Evolutionary conservation across 305 asterid species (phyloP).

Genomic region (Solanum hybrid): DNA sequence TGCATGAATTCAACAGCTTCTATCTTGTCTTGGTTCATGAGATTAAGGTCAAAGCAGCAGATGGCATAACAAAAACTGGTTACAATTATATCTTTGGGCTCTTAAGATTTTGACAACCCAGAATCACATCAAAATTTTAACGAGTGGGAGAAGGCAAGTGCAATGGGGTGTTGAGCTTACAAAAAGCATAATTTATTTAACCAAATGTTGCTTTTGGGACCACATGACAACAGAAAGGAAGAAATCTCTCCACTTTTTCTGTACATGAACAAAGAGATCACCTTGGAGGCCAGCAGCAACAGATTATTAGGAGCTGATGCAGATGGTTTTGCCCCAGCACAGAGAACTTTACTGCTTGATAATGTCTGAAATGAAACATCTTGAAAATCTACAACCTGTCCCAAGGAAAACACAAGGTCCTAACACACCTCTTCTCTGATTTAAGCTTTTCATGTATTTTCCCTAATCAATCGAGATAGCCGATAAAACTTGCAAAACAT

Average conservation of each 20-base stretch:
- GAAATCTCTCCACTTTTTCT: neutral
- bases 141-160: neutral
- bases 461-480: neutral
- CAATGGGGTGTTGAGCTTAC: neutral
- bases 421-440: slow-evolving; percentile 13
- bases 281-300: slow-evolving; percentile 76
- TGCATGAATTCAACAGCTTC: neutral
- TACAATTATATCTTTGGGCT: neutral
- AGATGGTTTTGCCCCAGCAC: slow-evolving; percentile 84
- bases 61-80: neutral
- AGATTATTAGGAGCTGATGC: slow-evolving; percentile 44
- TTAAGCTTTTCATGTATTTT: slow-evolving; percentile 5
- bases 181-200: neutral
- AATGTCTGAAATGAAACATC: slow-evolving; percentile 67
- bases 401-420: slow-evolving; percentile 10
- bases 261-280: slow-evolving; percentile 10
- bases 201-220: neutral
- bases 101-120: neutral
- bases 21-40: neutral
- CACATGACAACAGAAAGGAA: neutral
- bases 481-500: slow-evolving; percentile 8
- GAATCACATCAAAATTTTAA: neutral
- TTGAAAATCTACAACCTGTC: slow-evolving; percentile 63
- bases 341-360: slow-evolving; percentile 66
- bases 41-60: neutral